Percentiles rank a stretch among this genome's conserved stretches.
These are phyloP conservation scores for Brassica hybrid DNA, from an alignment of 441 rosid genomes.

Conservation along the genomic window DNA sequence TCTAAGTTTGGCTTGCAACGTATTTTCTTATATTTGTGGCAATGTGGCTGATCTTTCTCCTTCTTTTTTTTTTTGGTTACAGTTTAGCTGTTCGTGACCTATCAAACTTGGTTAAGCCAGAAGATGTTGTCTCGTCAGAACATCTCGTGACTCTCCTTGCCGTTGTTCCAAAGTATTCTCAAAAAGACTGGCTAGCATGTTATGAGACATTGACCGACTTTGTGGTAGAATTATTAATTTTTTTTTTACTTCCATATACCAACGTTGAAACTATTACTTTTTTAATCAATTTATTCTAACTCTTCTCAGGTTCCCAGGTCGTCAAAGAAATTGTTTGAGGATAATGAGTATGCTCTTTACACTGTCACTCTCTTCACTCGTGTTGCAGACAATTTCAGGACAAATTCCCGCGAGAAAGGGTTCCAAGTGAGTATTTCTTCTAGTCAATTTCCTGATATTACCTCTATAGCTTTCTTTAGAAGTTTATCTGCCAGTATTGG, in stretches of 20 bases:
- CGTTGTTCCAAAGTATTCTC: conserved; percentile 89
- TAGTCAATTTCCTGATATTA: conserved; percentile 15
- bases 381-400: conserved; percentile 89
- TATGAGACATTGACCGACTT: conserved; percentile 91
- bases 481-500: no score
- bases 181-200: conserved; percentile 94
- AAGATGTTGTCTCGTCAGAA: conserved; percentile 85
- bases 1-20: background rate
- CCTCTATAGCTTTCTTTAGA: background rate
- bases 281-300: background rate
- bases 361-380: conserved; percentile 84
- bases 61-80: conserved; percentile 39
- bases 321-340: conserved; percentile 85
- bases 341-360: conserved; percentile 96
- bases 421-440: conserved; percentile 72
- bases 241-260: conserved; percentile 12
- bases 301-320: conserved; percentile 91
- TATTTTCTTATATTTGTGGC: background rate
- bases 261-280: background rate
- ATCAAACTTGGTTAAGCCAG: conserved; percentile 89
- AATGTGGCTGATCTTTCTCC: conserved; percentile 29
- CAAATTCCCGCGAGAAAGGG: conserved; percentile 78
- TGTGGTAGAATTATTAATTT: conserved; percentile 70
- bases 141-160: conserved; percentile 89
- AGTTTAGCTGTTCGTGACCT: conserved; percentile 99